Evolutionary conservation across 805 yeast genomes (phyloP).

Genomic region (Suhomyces canberraensis): DNA sequence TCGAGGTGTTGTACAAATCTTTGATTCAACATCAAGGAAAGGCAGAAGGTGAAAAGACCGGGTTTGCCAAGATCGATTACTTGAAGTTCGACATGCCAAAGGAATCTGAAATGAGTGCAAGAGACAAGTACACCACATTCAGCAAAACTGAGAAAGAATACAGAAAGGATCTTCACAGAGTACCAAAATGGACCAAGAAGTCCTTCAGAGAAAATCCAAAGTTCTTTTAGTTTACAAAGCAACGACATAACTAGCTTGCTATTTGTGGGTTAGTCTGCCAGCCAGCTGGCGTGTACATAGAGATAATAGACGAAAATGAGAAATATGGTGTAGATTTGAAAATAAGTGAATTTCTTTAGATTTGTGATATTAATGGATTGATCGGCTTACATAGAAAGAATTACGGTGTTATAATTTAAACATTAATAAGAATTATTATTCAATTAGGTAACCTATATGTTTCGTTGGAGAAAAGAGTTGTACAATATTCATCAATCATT

Average conservation of each 20-base stretch:
- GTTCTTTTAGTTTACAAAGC: constrained; percentile 43
- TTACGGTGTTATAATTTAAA: too few species aligned
- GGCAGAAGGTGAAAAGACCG: constrained; percentile 31
- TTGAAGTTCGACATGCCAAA: constrained; percentile 56
- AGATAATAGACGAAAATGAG: neutral
- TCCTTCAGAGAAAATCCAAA: constrained; percentile 79
- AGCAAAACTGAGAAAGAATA: constrained; percentile 70
- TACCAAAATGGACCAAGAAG: constrained; percentile 88
- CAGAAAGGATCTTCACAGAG: constrained; percentile 83
- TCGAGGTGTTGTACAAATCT: constrained; percentile 55
- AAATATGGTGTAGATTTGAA: neutral
- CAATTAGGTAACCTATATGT: too few species aligned
- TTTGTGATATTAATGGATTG: neutral
- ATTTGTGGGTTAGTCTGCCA: constrained; percentile 11
- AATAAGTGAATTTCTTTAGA: neutral
- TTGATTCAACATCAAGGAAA: constrained; percentile 17
- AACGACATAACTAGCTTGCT: constrained; percentile 1
- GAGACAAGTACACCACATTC: constrained; percentile 86
- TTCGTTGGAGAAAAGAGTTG: too few species aligned
- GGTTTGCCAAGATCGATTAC: constrained; percentile 35
- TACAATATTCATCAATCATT: too few species aligned
- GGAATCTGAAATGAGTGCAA: constrained; percentile 74
- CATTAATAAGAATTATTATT: too few species aligned
- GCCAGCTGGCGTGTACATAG: constrained; percentile 1
- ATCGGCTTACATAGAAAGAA: too few species aligned